Percentiles rank a stretch among this genome's conserved stretches.
Evolutionary conservation across 129 eudicot genomes (phyloP).

Genomic region (Mikania micrantha): DNA sequence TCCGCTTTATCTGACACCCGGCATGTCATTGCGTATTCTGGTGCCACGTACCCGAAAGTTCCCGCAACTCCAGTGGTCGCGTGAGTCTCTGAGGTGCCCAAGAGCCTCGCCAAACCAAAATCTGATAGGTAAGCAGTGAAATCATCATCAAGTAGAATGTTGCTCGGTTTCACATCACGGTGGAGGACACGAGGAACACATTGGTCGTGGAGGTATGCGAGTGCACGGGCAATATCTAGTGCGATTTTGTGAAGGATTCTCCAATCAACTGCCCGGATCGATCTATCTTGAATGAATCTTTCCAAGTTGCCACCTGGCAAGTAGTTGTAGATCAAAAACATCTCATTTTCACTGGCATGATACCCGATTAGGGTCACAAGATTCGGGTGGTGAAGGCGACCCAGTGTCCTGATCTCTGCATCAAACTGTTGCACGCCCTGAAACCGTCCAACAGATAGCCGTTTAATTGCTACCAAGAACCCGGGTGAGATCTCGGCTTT

Average conservation of each 20-base stretch:
- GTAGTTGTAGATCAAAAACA: constrained; percentile 84
- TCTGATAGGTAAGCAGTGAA: constrained; percentile 77
- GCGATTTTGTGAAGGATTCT: constrained; percentile 81
- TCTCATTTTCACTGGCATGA: constrained; percentile 83
- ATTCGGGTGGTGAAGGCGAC: constrained; percentile 74
- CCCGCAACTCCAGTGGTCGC: constrained; percentile 94
- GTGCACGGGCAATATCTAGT: constrained; percentile 73
- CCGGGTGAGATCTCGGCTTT: constrained; percentile 87
- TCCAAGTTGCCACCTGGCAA: constrained; percentile 85
- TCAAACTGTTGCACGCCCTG: constrained; percentile 89
- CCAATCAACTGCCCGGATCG: constrained; percentile 76
- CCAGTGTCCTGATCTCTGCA: constrained; percentile 80
- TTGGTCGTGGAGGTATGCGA: constrained; percentile 84
- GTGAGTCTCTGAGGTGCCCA: constrained; percentile 82
- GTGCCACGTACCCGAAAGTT: constrained; percentile 84
- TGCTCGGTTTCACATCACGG: constrained; percentile 92
- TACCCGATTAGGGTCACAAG: constrained; percentile 86
- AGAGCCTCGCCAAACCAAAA: constrained; percentile 73
- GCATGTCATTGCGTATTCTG: constrained; percentile 89
- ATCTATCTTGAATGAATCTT: constrained; percentile 77
- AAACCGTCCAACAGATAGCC: constrained; percentile 77
- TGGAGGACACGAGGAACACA: constrained; percentile 93
- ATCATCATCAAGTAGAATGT: constrained; percentile 74
- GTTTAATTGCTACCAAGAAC: constrained; percentile 67
- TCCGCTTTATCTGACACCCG: constrained; percentile 95